Evolutionary conservation across 345 rosid genomes (phyloP).

Genomic region (Salix viminalis): DNA sequence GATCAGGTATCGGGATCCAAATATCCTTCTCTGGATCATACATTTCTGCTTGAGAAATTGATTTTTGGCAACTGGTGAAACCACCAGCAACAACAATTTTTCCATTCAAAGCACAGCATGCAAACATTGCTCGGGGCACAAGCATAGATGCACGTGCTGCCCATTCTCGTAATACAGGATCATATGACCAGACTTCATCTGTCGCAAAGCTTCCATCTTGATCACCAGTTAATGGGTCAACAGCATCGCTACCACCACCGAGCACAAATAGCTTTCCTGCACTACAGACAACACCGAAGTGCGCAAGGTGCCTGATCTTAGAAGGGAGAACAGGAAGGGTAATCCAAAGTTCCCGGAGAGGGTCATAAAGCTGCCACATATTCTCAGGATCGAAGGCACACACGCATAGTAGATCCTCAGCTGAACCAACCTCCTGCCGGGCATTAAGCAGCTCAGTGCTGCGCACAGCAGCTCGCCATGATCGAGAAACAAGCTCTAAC

Average conservation of each 20-base stretch:
- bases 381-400: conserved; percentile 93
- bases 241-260: conserved; percentile 97
- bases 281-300: conserved; percentile 71
- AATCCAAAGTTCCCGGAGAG: conserved; percentile 73
- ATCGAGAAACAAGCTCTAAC: conserved; percentile 87
- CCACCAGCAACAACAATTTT: conserved; percentile 92
- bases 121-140: conserved; percentile 95
- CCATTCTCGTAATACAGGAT: conserved; percentile 73
- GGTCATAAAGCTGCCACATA: conserved; percentile 91
- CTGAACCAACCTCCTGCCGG: conserved; percentile 64
- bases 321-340: conserved; percentile 90
- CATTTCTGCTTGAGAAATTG: conserved; percentile 88
- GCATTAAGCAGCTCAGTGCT: conserved; percentile 72
- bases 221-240: conserved; percentile 84
- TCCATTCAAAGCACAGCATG: conserved; percentile 78
- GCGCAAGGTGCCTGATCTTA: conserved; percentile 71
- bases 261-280: conserved; percentile 73
- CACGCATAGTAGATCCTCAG: conserved; percentile 71
- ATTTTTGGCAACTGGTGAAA: conserved; percentile 79
- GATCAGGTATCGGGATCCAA: conserved; percentile 79
- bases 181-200: conserved; percentile 91
- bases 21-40: conserved; percentile 77
- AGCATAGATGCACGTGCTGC: conserved; percentile 64
- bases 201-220: conserved; percentile 93
- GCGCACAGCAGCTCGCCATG: conserved; percentile 76